Conservation (phyloP, 306 rosid species). For the Quercus cerris region DNA sequence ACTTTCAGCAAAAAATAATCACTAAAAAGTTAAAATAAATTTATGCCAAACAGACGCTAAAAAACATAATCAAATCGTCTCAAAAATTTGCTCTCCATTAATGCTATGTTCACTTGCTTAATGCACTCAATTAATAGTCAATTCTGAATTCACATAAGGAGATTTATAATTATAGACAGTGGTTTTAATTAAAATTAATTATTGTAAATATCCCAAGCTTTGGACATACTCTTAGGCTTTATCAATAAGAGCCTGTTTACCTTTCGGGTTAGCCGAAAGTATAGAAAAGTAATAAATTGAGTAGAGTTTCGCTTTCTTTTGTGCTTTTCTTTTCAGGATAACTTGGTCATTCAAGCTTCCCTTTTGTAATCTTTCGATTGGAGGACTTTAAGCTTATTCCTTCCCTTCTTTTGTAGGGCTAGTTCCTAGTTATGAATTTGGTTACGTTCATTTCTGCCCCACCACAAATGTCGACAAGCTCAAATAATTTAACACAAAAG, state of each 20-base stretch:
- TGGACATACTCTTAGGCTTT: constrained; percentile 22
- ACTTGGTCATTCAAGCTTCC: constrained; percentile 46
- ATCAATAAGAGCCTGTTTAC: constrained; percentile 20
- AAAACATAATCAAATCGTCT: too few relatives aligned
- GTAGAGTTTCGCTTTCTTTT: constrained; percentile 22
- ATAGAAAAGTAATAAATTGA: constrained; percentile 22
- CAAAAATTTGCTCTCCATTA: too few relatives aligned
- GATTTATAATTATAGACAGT: too few relatives aligned
- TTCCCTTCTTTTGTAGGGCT: constrained; percentile 31
- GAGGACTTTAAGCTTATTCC: constrained; percentile 42
- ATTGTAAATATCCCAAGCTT: constrained; percentile 31
- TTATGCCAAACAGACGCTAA: too few relatives aligned
- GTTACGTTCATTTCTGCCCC: constrained; percentile 1
- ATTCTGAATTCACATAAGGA: too few relatives aligned
- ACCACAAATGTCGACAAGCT: background rate
- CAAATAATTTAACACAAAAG: background rate
- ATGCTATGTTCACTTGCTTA: too few relatives aligned
- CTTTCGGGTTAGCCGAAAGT: constrained; percentile 27
- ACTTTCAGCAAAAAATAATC: too few relatives aligned
- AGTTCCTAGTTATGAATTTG: background rate
- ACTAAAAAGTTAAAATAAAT: too few relatives aligned
- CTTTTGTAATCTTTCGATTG: constrained; percentile 9
- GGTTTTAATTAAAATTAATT: background rate
- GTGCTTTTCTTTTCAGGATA: constrained; percentile 29
- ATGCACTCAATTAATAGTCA: too few relatives aligned